Percentiles rank a stretch among this genome's conserved stretches.
phyloP scores from a whole-genome alignment of 306 rosid genomes.

The Vicia villosa region DNA sequence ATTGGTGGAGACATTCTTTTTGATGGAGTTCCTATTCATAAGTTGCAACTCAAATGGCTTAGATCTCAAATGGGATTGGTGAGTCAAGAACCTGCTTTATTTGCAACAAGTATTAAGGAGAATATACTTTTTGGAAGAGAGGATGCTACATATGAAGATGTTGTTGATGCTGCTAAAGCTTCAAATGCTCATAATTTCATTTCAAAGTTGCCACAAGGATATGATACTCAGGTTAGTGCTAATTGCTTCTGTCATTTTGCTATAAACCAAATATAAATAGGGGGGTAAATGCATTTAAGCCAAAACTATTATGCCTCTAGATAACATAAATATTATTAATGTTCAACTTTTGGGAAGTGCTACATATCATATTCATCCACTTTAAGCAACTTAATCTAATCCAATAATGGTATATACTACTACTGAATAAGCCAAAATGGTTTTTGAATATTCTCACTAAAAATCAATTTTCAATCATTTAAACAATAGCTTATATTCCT shows the following conservation, averaged over 20 bases:
- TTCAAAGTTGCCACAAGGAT: constrained; percentile 64
- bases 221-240: constrained; percentile 74
- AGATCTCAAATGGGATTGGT: constrained; percentile 92
- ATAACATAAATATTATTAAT: no score
- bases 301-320: no score
- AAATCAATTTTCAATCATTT: no score
- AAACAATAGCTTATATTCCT: no score
- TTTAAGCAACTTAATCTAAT: no score
- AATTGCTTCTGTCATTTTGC: not conserved
- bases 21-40: constrained; percentile 66
- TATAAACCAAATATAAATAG: not conserved
- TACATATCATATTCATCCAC: not conserved
- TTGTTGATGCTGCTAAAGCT: constrained; percentile 70
- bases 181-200: constrained; percentile 88
- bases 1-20: constrained; percentile 60
- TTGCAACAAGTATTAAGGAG: constrained; percentile 78
- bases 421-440: no score
- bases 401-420: no score
- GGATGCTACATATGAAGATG: constrained; percentile 60
- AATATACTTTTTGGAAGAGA: constrained; percentile 87
- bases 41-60: constrained; percentile 77
- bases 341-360: not conserved
- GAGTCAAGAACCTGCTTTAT: constrained; percentile 91
- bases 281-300: no score
- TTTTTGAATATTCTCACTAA: no score